Base-by-base conservation (phyloP, 306 rosid species). In the Dicorynia guianensis region DNA sequence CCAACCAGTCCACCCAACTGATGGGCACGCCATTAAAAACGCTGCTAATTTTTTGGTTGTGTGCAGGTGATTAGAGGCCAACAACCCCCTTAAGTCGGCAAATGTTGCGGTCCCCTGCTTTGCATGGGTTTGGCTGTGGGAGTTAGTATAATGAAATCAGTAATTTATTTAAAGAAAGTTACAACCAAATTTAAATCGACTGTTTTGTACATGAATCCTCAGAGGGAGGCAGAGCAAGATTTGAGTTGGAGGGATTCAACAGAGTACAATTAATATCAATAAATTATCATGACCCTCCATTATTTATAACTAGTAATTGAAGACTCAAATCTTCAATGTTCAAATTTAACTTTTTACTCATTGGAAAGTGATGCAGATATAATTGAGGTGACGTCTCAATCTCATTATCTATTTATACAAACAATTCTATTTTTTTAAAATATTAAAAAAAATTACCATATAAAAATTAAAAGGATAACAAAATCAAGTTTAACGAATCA, bases 1-100 rank as follows among this genome's bases (percentile, higher is more conserved):
- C 69, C 77, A 69, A 52, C 81, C 7, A 40, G 43, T 63, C 39
- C 78, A 81, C 81, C 81, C 71, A 81, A 81, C 66, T 43, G 0
- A 63, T 56, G 69, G 74, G 70, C 70, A 25, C 71, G 34, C 47
- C 67, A 70, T 70, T 81, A 70, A 40, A 49, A 20, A 36, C n/a
- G 3, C 12, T 55, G 63, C 35, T 53, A 25, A 58, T 33, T 33
- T 55, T 20, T 11, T 59, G 59, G 34, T 2, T 57, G 70, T 12
- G 67, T 8, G 56, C 20, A 52, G 72, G 48, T 68, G 55, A 7
- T 42, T 74, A 72, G 64, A 30, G 66, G 60, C 67, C 61, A 67
- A 25, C 76, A 49, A 39, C 65, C 52, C 39, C 36, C 36, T 18
- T 0, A 2, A 4, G 25, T 55, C 19, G 75, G 75, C 18, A 57